These are phyloP conservation scores for Neospora caninum DNA, from an alignment of 169 alveolate genomes.

Conservation along the genomic window DNA sequence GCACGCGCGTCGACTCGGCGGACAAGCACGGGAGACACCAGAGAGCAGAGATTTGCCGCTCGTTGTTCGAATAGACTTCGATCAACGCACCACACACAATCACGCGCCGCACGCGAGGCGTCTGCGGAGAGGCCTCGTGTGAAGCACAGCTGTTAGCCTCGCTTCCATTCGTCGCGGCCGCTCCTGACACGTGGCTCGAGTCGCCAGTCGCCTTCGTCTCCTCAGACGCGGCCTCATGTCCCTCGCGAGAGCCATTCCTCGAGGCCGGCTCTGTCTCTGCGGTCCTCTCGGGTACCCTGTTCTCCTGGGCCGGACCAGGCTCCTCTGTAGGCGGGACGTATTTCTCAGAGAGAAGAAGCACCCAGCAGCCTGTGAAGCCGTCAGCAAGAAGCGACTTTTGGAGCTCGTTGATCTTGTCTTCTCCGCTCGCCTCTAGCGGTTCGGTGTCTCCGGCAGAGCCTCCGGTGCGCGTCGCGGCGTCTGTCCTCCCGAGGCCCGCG, in stretches of 20 bases:
- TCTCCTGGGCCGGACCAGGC: background rate
- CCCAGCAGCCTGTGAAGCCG: slow-evolving; percentile 61
- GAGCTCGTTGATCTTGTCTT: slow-evolving; percentile 30
- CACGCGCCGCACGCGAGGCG: slow-evolving; percentile 32
- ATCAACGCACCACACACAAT: slow-evolving; percentile 57
- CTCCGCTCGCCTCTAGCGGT: background rate
- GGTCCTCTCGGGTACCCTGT: no score
- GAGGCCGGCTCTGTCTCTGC: background rate
- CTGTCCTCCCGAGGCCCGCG: no score
- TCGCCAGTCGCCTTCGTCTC: background rate
- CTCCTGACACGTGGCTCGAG: background rate
- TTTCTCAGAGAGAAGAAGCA: slow-evolving; percentile 55
- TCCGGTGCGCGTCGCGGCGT: background rate
- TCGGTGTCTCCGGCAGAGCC: background rate
- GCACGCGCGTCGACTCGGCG: slow-evolving; percentile 50
- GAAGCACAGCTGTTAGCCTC: background rate
- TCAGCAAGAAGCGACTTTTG: slow-evolving; percentile 36
- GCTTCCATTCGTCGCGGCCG: background rate
- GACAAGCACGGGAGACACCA: slow-evolving; percentile 58
- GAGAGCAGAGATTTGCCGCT: slow-evolving; percentile 53
- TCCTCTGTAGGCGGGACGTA: slow-evolving; percentile 39
- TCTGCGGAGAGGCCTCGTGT: background rate
- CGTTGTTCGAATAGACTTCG: slow-evolving; percentile 50
- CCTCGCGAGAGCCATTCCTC: background rate
- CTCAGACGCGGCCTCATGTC: background rate